Evolutionary conservation across 345 rosid species (phyloP), one percentile per base, ranked within the genome.

Genomic region (Arabis hirsuta): DNA sequence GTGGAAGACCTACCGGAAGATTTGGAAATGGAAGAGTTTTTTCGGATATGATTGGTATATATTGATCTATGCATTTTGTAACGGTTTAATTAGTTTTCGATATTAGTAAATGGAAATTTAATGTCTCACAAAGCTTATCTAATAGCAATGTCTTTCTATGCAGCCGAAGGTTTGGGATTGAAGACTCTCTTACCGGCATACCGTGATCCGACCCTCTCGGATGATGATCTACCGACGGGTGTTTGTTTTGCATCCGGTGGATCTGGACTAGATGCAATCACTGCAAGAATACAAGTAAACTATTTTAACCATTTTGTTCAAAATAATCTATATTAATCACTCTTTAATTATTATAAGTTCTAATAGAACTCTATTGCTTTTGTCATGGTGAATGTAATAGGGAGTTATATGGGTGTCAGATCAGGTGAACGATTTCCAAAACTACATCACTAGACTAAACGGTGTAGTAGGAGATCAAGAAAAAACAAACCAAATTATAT

Each of bases 11-110:
- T 0, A 85, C 93, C 0, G 93, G 93, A 36, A 79, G 93, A 74
- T 86, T 82, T 55, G 76, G 82, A 65, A 76, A 90, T 12, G 96
- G 93, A 4, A 90, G 85, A 70, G 53, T 84, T 12, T 83, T 86
- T 5, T 43, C 90, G 0, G 93, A 90, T 62, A 10, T 90, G 27
- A 22, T 86, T 9, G 90, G 91, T 88, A 45, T 12, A 42, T 24
- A 11, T 19, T 20, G 7, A 43, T 45, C 48, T 53, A 12, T 22
- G n/a, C 22, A 60, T 57, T 5, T 8, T 45, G 42, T 27, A 44
- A 43, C n/a, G 10, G n/a, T 4, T 62, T 11, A 19, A 14, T 6
- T 31, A 14, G n/a, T 20, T 22, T 55, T 19, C 6, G 20, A 29
- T 68, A 6, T 14, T 39, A 11, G 3, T 67, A 27, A 36, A 32